A percentile compares a stretch with the other conserved stretches of the same genome.
Evolutionary conservation across 768 basidiomycete species (phyloP).

Genomic region (Hygrophorus russula): DNA sequence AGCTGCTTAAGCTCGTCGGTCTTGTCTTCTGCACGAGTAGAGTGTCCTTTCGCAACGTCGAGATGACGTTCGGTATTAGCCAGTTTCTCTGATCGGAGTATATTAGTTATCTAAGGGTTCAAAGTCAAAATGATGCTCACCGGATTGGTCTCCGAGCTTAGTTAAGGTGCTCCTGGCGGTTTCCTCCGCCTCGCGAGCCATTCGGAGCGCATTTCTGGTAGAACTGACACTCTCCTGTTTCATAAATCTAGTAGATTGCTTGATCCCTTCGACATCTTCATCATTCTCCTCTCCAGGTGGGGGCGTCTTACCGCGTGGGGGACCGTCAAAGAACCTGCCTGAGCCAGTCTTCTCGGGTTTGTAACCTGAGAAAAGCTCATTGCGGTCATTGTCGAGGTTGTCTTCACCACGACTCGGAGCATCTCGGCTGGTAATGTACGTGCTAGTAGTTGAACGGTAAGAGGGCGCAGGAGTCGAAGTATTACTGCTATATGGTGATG

Average conservation of each 20-base stretch:
- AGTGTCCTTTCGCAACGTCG: slow-evolving; percentile 84
- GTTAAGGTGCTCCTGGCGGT: slow-evolving; percentile 77
- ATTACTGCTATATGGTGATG: slow-evolving; percentile 21
- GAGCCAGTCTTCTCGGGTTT: slow-evolving; percentile 48
- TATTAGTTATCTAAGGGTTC: slow-evolving; percentile 5
- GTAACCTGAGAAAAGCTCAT: slow-evolving; percentile 67
- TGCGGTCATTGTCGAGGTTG: slow-evolving; percentile 55
- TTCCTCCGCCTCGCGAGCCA: slow-evolving; percentile 95
- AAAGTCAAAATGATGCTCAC: slow-evolving; percentile 29
- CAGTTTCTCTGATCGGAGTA: slow-evolving; percentile 49
- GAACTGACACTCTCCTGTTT: slow-evolving; percentile 91
- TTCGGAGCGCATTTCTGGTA: slow-evolving; percentile 82
- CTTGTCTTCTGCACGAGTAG: slow-evolving; percentile 81
- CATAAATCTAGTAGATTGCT: slow-evolving; percentile 75
- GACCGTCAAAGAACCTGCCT: slow-evolving; percentile 62
- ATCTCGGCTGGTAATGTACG: slow-evolving; percentile 63
- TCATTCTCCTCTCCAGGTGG: slow-evolving; percentile 64
- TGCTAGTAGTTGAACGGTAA: slow-evolving; percentile 41
- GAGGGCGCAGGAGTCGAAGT: slow-evolving; percentile 24
- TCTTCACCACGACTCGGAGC: slow-evolving; percentile 41
- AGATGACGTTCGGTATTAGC: slow-evolving; percentile 93
- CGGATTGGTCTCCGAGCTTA: slow-evolving; percentile 87
- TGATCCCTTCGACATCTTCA: slow-evolving; percentile 91
- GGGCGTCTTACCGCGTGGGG: slow-evolving; percentile 31
- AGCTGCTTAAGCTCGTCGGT: slow-evolving; percentile 90